Conservation (phyloP, 129 eudicot species). For the Escallonia herrerae region DNA sequence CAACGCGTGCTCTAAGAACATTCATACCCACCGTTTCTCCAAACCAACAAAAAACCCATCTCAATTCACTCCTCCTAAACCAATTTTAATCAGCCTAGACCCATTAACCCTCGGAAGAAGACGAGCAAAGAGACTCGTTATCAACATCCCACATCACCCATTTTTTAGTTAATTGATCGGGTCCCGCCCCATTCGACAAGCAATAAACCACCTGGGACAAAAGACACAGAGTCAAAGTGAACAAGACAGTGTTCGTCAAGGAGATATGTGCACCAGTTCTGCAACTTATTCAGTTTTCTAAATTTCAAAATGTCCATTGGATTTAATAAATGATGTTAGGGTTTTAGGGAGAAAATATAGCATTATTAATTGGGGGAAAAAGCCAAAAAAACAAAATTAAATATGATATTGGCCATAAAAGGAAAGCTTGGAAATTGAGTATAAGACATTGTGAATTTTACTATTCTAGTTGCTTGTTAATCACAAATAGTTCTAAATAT, state of each 20-base stretch:
- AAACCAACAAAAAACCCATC: conserved; percentile 19
- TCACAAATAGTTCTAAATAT: too few relatives aligned
- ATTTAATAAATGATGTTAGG: too few relatives aligned
- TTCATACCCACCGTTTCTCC: conserved; percentile 11
- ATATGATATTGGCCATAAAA: too few relatives aligned
- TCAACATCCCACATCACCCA: conserved; percentile 52
- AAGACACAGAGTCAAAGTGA: conserved; percentile 52
- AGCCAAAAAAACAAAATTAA: too few relatives aligned
- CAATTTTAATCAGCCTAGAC: conserved; percentile 37
- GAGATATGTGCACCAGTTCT: conserved; percentile 3
- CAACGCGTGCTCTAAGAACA: conserved; percentile 32
- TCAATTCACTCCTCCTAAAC: conserved; percentile 17
- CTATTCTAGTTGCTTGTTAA: too few relatives aligned
- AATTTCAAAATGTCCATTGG: too few relatives aligned
- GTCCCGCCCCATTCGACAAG: neutral
- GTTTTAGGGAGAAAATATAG: too few relatives aligned
- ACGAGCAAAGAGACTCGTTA: conserved; percentile 16
- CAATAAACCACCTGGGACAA: conserved; percentile 51
- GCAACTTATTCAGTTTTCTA: neutral
- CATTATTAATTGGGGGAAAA: too few relatives aligned
- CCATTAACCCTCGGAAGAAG: conserved; percentile 21
- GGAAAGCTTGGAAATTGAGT: too few relatives aligned
- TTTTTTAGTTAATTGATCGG: conserved; percentile 37
- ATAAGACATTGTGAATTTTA: too few relatives aligned
- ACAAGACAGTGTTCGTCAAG: conserved; percentile 48